These are phyloP conservation scores for Cercospora citrullina DNA, from an alignment of 2,329 filamentous ascomycete genomes.

Conservation along the genomic window DNA sequence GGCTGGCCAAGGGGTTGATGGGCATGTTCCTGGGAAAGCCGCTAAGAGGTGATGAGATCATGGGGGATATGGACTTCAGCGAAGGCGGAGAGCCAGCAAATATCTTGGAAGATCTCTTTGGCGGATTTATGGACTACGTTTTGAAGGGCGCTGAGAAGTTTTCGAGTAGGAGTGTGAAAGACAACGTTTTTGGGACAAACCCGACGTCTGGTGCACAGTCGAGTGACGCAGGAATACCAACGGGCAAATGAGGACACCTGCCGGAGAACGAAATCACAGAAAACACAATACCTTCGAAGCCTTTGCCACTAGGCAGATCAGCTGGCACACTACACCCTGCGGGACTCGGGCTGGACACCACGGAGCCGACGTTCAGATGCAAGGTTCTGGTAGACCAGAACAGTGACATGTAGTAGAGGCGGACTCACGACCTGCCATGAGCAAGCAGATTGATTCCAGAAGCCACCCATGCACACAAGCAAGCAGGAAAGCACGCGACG, in stretches of 20 bases:
- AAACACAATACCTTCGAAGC: not conserved
- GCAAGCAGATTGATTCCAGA: not conserved
- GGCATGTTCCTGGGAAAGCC: conserved; percentile 20
- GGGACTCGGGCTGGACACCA: not conserved
- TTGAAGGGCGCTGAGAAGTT: not conserved
- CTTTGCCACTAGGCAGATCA: not conserved
- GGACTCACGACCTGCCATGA: not conserved
- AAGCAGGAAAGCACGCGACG: not conserved
- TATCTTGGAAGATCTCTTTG: not conserved
- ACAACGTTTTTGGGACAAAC: not conserved
- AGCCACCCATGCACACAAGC: not conserved
- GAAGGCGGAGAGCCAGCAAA: not conserved
- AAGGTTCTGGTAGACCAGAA: not conserved
- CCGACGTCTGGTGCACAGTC: not conserved
- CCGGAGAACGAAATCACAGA: not conserved
- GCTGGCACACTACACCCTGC: not conserved
- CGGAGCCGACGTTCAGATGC: too few species aligned
- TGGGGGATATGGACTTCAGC: conserved; percentile 10
- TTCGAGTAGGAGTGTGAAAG: not conserved
- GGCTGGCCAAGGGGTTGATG: not conserved
- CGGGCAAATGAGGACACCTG: not conserved
- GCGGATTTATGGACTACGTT: not conserved
- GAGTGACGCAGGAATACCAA: not conserved
- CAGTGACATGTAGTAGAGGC: not conserved
- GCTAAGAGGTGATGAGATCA: conserved; percentile 19